These are phyloP conservation scores for Phialophora expanda DNA, from an alignment of 2,329 filamentous ascomycete genomes.

Conservation along the genomic window DNA sequence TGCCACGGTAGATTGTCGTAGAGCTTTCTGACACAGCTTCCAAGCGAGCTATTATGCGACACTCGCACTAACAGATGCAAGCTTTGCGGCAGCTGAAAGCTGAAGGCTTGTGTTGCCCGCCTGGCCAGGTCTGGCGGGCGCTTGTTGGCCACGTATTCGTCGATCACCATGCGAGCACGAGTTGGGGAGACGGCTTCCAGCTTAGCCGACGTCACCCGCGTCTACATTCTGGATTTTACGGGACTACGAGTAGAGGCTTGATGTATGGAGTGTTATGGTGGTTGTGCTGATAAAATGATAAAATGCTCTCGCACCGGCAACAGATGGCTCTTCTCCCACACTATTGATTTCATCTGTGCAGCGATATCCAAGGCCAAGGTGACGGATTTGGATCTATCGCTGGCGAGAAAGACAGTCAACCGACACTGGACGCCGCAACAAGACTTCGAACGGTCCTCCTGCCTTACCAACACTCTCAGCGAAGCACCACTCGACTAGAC, in stretches of 20 bases:
- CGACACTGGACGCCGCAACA: background rate
- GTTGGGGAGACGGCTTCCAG: background rate
- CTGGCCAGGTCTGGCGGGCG: background rate
- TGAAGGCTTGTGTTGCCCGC: background rate
- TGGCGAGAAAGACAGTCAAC: background rate
- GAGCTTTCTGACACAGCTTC: background rate
- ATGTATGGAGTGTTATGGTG: background rate
- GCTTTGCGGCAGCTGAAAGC: slow-evolving; percentile 9
- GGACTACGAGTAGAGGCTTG: background rate
- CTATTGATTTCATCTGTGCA: background rate
- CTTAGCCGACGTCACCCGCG: background rate
- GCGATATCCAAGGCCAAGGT: background rate
- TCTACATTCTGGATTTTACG: background rate
- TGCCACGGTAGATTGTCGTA: background rate
- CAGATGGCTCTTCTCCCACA: background rate
- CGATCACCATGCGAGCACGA: slow-evolving; percentile 1
- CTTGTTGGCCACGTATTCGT: background rate
- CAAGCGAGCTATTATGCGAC: background rate
- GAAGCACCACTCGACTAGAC: background rate
- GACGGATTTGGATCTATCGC: too few relatives aligned
- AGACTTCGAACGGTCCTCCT: background rate
- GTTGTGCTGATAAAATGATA: background rate
- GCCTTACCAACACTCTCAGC: background rate
- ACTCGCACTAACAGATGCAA: background rate
- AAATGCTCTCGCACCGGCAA: background rate